Evolutionary conservation across 75 land plant species (phyloP).

Genomic region (Pinus tabuliformis): DNA sequence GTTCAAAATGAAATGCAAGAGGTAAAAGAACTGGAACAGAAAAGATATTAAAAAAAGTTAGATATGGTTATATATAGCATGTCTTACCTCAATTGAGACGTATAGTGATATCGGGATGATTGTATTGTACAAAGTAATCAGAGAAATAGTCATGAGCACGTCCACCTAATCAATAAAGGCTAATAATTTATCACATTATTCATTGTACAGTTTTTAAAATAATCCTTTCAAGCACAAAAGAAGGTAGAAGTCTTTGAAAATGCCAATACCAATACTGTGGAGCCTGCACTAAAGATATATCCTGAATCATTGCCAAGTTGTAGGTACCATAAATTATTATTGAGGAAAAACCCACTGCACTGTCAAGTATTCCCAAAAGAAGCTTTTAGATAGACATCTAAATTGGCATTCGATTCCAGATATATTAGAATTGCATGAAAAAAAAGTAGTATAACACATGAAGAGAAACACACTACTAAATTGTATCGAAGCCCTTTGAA

Average conservation of each 20-base stretch:
- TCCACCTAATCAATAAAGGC: slow-evolving; percentile 29
- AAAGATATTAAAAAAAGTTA: neutral
- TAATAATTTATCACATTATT: neutral
- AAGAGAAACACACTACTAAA: neutral
- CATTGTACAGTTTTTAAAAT: neutral
- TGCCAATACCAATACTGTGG: slow-evolving; percentile 5
- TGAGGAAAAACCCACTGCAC: slow-evolving; percentile 34
- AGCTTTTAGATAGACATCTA: slow-evolving; percentile 4
- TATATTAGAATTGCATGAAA: neutral
- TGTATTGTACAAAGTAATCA: slow-evolving; percentile 41
- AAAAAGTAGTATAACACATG: neutral
- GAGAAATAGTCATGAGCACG: slow-evolving; percentile 30
- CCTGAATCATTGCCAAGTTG: slow-evolving; percentile 22
- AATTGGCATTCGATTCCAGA: neutral
- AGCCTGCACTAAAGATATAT: slow-evolving; percentile 10
- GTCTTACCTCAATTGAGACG: slow-evolving; percentile 51
- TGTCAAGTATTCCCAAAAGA: neutral
- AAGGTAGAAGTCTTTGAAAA: neutral
- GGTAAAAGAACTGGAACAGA: neutral
- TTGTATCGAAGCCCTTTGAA: neutral
- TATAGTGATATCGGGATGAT: slow-evolving; percentile 54
- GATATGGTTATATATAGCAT: neutral
- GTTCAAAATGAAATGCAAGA: neutral
- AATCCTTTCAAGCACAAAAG: neutral
- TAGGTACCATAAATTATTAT: slow-evolving; percentile 41